These are phyloP conservation scores for Grigorovia jiainica DNA, from an alignment of 805 yeast genomes.

Conservation along the genomic window DNA sequence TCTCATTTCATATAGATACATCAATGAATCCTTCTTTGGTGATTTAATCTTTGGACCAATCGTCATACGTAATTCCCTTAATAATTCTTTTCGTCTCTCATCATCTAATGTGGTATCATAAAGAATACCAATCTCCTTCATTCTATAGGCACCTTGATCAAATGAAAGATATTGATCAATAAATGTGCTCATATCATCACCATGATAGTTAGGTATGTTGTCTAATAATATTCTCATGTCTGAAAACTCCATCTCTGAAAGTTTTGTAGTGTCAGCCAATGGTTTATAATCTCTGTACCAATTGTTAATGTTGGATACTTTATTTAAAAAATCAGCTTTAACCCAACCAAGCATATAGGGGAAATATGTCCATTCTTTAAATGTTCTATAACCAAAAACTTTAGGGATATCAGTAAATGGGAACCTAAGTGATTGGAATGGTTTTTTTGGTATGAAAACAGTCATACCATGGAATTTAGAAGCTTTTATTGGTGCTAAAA, in stretches of 20 bases:
- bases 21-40: slow-evolving; percentile 22
- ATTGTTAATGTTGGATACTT: slow-evolving; percentile 11
- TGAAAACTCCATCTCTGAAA: slow-evolving; percentile 9
- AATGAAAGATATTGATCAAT: slow-evolving; percentile 10
- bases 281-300: slow-evolving; percentile 7
- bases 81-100: slow-evolving; percentile 9
- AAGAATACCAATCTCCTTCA: slow-evolving; percentile 21
- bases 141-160: slow-evolving; percentile 16
- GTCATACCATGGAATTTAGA: slow-evolving; percentile 50
- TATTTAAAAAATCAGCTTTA: slow-evolving; percentile 9
- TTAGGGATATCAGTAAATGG: slow-evolving; percentile 42
- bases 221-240: slow-evolving; percentile 14
- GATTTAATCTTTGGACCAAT: slow-evolving; percentile 10
- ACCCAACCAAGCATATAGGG: slow-evolving; percentile 53
- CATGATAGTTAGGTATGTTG: slow-evolving; percentile 13
- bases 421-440: slow-evolving; percentile 32
- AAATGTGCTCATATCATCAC: slow-evolving; percentile 9
- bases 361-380: slow-evolving; percentile 36
- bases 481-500: slow-evolving; percentile 42
- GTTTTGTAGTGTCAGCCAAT: slow-evolving; percentile 7
- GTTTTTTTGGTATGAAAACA: slow-evolving; percentile 46
- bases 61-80: slow-evolving; percentile 9
- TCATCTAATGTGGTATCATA: slow-evolving; percentile 8
- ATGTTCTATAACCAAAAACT: slow-evolving; percentile 25
- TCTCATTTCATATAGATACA: slow-evolving; percentile 14